phyloP scores from a whole-genome alignment of 805 yeast species.

The Lachancea lanzarotensis region DNA sequence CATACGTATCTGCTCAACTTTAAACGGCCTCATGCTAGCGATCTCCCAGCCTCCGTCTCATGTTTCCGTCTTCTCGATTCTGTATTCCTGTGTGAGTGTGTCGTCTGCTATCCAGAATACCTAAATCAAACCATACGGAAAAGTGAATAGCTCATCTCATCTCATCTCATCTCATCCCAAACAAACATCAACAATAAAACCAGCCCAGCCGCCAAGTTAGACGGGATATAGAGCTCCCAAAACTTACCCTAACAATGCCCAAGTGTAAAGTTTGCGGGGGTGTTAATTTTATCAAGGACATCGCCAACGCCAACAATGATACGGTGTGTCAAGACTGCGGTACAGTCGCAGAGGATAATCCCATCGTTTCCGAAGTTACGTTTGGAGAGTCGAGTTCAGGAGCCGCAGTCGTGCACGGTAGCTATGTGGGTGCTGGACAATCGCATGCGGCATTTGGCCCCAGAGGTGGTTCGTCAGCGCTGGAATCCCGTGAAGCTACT shows the following conservation, averaged over 20 bases:
- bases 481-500: constrained; percentile 88
- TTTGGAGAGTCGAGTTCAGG: constrained; percentile 90
- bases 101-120: neutral
- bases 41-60: neutral
- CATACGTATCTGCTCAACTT: too few relatives aligned
- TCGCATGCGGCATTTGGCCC: constrained; percentile 54
- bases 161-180: neutral
- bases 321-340: constrained; percentile 81
- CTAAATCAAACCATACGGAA: neutral
- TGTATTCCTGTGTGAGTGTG: neutral
- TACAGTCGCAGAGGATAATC: constrained; percentile 81
- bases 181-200: too few relatives aligned
- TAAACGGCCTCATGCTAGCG: too few relatives aligned
- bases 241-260: neutral
- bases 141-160: neutral
- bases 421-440: constrained; percentile 86
- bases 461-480: constrained; percentile 58
- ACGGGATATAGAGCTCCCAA: too few relatives aligned
- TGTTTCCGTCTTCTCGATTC: neutral
- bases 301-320: constrained; percentile 61
- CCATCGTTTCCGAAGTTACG: constrained; percentile 91
- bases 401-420: constrained; percentile 93
- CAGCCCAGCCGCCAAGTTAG: too few relatives aligned
- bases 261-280: constrained; percentile 46
- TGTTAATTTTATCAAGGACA: constrained; percentile 47